Evolutionary conservation across 495 filamentous ascomycete genomes (phyloP).

Genomic region (Collariella sp.): DNA sequence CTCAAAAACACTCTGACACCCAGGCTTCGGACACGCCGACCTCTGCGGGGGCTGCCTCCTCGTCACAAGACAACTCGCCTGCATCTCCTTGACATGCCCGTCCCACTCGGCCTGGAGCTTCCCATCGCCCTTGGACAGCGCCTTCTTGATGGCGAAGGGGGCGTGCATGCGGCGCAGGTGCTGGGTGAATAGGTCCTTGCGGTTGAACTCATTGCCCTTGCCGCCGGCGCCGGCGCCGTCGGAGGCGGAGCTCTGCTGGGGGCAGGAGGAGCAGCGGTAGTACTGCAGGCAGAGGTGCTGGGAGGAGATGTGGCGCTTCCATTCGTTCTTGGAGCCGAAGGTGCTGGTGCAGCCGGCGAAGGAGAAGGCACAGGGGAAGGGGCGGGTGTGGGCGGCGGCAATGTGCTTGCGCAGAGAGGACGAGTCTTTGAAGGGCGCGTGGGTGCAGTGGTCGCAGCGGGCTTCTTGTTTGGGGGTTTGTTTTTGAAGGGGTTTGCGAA

Average conservation of each 20-base stretch:
- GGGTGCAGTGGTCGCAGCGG: slow-evolving; percentile 45
- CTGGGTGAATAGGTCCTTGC: slow-evolving; percentile 93
- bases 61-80: slow-evolving; percentile 58
- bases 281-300: slow-evolving; percentile 80
- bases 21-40: slow-evolving; percentile 58
- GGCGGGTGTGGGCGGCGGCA: slow-evolving; percentile 53
- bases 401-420: slow-evolving; percentile 52
- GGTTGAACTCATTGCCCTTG: slow-evolving; percentile 61
- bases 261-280: slow-evolving; percentile 73
- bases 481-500: slow-evolving; percentile 42
- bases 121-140: slow-evolving; percentile 42
- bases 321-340: slow-evolving; percentile 93
- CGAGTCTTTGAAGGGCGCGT: slow-evolving; percentile 50
- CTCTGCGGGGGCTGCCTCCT: slow-evolving; percentile 57
- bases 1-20: slow-evolving; percentile 60
- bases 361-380: slow-evolving; percentile 78
- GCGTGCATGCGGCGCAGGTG: slow-evolving; percentile 91
- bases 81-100: slow-evolving; percentile 49
- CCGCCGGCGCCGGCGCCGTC: slow-evolving; percentile 48
- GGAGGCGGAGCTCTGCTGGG: no score
- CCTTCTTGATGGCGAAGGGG: slow-evolving; percentile 43
- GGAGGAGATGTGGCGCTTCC: slow-evolving; percentile 79
- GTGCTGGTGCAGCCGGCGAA: slow-evolving; percentile 76
- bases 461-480: slow-evolving; percentile 46
- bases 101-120: slow-evolving; percentile 49